Evolutionary conservation across 768 basidiomycete species (phyloP).

Genomic region (Phylloporus rhodoxanthus): DNA sequence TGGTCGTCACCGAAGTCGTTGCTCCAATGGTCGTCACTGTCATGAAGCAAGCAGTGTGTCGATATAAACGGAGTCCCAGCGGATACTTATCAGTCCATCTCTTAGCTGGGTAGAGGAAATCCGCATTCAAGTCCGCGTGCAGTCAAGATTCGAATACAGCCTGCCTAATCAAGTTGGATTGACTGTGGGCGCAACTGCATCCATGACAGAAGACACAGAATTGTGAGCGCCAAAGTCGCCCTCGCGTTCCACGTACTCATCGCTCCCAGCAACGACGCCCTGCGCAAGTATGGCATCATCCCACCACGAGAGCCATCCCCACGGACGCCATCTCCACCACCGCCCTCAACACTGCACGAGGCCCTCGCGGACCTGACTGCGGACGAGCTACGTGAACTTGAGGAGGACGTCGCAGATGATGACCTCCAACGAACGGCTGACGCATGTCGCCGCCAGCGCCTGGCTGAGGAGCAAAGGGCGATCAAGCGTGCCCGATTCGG

Average conservation of each 20-base stretch:
- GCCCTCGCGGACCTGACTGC: conserved; percentile 57
- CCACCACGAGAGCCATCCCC: conserved; percentile 67
- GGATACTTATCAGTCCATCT: conserved; percentile 22
- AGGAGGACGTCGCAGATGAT: conserved; percentile 69
- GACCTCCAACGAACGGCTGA: conserved; percentile 72
- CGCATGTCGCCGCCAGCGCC: conserved; percentile 54
- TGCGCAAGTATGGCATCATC: conserved; percentile 88
- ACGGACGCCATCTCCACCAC: conserved; percentile 74
- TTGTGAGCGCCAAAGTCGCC: conserved; percentile 55
- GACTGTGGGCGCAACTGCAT: conserved; percentile 1
- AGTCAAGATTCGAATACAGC: conserved; percentile 21
- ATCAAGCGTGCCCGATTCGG: conserved; percentile 71
- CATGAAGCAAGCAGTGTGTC: conserved; percentile 19
- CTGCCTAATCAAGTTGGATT: conserved; percentile 23
- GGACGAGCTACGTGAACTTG: conserved; percentile 60
- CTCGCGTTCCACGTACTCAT: not conserved
- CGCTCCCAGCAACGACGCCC: conserved; percentile 76
- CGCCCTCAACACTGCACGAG: conserved; percentile 66
- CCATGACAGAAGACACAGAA: conserved; percentile 85
- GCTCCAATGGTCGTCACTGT: conserved; percentile 17
- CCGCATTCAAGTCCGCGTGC: conserved; percentile 26
- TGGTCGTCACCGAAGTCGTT: conserved; percentile 18
- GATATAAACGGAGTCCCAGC: conserved; percentile 6
- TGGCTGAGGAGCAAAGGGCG: conserved; percentile 56
- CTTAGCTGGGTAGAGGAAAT: conserved; percentile 2